Evolutionary conservation across 2,329 filamentous ascomycete genomes (phyloP).

Genomic region (Penicillium sp.): DNA sequence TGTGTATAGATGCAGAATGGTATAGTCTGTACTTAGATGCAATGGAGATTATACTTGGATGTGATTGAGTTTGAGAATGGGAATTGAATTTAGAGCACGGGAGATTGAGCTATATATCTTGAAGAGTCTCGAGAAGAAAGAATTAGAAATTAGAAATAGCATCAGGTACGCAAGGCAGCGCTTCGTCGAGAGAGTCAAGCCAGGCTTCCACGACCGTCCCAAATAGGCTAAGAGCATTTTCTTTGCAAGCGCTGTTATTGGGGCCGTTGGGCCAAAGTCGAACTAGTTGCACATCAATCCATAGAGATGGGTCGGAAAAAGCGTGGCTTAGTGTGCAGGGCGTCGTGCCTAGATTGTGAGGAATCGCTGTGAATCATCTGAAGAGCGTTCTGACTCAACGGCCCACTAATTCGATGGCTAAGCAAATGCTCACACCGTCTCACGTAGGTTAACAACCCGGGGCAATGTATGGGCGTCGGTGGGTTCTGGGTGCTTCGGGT

Average conservation of each 20-base stretch:
- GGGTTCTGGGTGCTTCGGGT: constrained; percentile 4
- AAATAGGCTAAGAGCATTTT: constrained; percentile 10
- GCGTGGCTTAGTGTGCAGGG: constrained; percentile 16
- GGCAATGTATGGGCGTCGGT: constrained; percentile 6
- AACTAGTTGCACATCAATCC: constrained; percentile 11
- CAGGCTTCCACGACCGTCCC: constrained; percentile 18
- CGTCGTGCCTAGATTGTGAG: constrained; percentile 9
- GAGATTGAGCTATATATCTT: constrained; percentile 4
- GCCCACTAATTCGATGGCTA: constrained; percentile 13
- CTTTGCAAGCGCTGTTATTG: constrained; percentile 10
- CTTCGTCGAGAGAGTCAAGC: constrained; percentile 10
- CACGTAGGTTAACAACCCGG: constrained; percentile 3
- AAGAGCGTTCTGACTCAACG: constrained; percentile 15
- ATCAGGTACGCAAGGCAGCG: constrained; percentile 10
- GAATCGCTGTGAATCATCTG: constrained; percentile 13
- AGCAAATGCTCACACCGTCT: constrained; percentile 16
- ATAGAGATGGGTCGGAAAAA: constrained; percentile 10
- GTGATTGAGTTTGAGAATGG: constrained; percentile 8
- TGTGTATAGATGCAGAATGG: constrained; percentile 2
- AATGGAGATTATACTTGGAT: constrained; percentile 7
- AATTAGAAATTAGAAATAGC: background rate
- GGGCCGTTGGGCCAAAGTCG: constrained; percentile 9
- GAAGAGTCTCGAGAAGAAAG: constrained; percentile 1
- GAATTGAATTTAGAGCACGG: constrained; percentile 1
- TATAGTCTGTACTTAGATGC: background rate